Conservation (phyloP, 306 rosid genomes). For the Cicer cuneatum region DNA sequence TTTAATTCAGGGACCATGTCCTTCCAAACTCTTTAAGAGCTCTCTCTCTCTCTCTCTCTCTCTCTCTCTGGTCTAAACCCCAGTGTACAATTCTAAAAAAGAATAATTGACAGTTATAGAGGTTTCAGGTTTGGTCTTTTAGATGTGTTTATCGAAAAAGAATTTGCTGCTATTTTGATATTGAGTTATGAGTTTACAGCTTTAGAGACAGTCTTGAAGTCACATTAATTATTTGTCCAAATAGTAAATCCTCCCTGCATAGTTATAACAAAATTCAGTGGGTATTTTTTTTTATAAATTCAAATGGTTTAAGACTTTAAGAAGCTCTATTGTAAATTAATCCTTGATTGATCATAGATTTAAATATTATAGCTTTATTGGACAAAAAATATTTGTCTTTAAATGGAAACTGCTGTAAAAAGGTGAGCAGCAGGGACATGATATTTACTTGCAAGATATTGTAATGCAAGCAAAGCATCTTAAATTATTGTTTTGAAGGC, state of each 20-base stretch:
- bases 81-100: background rate
- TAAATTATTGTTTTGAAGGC: constrained; percentile 18
- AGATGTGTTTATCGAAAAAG: background rate
- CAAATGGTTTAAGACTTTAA: constrained; percentile 4
- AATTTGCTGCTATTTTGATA: background rate
- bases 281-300: constrained; percentile 7
- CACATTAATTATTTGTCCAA: background rate
- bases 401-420: constrained; percentile 18
- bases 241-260: background rate
- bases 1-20: background rate
- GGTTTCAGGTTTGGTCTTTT: background rate
- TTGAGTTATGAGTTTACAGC: background rate
- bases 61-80: background rate
- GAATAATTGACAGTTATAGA: background rate
- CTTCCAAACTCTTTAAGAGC: background rate
- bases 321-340: background rate
- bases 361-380: constrained; percentile 29
- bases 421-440: background rate
- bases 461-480: background rate
- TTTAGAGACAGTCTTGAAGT: constrained; percentile 33
- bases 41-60: background rate
- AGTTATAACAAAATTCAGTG: background rate
- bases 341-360: constrained; percentile 17
- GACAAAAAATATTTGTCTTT: background rate
- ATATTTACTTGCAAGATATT: constrained; percentile 5